Base-by-base conservation (phyloP, 129 eudicot genomes). In the Lactuca sativa region DNA sequence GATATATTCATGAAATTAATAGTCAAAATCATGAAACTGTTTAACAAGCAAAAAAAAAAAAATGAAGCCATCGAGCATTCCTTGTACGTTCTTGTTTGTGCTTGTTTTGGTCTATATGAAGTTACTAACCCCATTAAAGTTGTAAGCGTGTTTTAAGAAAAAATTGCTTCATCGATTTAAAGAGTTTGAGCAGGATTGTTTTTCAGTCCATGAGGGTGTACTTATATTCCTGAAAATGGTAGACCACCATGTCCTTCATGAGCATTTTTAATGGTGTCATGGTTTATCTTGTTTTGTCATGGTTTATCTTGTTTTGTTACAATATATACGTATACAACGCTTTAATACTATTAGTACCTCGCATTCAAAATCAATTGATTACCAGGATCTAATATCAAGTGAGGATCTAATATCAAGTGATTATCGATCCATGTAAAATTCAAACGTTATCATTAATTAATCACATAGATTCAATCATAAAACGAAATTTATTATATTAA, bases 171-270 rank as follows among this genome's bases (percentile, higher is more conserved):
- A 21, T 14, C 41, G 31, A 49, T 32, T 6, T 64, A 36, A 56
- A 41, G 56, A 66, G 49, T 7, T 31, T 36, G 16, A 71, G 71
- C n/a, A 7, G 3, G 4, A 30, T 57, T 47, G 69, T 80, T 49
- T 73, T 80, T 36, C 82, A 84, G 68, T 25, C 83, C 87, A 56
- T 82, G 87, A 13, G 83, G 90, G 43, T 87, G 90, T 82, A 82
- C 87, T 55, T 13, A 78, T 66, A 73, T 84, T 66, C 87, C 95
- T 10, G 85, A 75, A 61, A 66, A 79, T 49, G 65, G 73, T 40
- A 83, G 83, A 15, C 52, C 54, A 1, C 62, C 54, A 25, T 84
- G 89, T 66, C 82, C 87, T 9, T 78, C 56, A 62, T 25, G 68
- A 69, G 72, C 82, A 37, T 72, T 64, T 74, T 36, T 15, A 9